Evolutionary conservation across 805 yeast species (phyloP).

Genomic region (Lipomyces oligophaga): DNA sequence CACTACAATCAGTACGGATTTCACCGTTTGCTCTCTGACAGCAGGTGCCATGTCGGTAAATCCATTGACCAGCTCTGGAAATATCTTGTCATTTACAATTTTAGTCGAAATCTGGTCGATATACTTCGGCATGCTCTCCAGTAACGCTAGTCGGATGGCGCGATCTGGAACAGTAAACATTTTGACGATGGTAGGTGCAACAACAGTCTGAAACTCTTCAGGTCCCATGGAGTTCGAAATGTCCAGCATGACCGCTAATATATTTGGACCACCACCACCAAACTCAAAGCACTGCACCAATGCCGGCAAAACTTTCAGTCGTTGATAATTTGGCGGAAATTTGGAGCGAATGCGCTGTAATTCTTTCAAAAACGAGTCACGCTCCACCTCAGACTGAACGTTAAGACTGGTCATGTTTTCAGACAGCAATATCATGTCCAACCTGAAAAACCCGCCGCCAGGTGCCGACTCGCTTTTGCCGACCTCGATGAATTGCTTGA

Average conservation of each 20-base stretch:
- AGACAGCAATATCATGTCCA: constrained; percentile 51
- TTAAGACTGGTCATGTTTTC: constrained; percentile 54
- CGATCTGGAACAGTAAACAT: constrained; percentile 69
- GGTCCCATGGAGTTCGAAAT: constrained; percentile 35
- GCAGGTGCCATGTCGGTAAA: constrained; percentile 78
- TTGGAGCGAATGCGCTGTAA: constrained; percentile 38
- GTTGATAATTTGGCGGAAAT: constrained; percentile 53
- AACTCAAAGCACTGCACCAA: constrained; percentile 46
- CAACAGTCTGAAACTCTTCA: constrained; percentile 41
- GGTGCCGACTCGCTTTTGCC: constrained; percentile 21
- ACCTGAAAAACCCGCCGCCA: constrained; percentile 34
- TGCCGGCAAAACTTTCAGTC: constrained; percentile 67
- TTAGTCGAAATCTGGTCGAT: constrained; percentile 49
- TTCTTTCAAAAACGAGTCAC: constrained; percentile 45
- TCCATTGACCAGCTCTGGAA: constrained; percentile 68
- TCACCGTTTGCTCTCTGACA: constrained; percentile 77
- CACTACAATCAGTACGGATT: constrained; percentile 46
- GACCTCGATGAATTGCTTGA: constrained; percentile 33
- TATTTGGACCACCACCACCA: constrained; percentile 35
- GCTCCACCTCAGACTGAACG: constrained; percentile 52
- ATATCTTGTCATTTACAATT: constrained; percentile 66
- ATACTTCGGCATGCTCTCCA: constrained; percentile 58
- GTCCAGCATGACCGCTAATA: constrained; percentile 35
- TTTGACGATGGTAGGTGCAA: constrained; percentile 62
- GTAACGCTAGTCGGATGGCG: constrained; percentile 66